Evolutionary conservation across 2,329 filamentous ascomycete species (phyloP).

Genomic region (Tolypocladium tropicale): DNA sequence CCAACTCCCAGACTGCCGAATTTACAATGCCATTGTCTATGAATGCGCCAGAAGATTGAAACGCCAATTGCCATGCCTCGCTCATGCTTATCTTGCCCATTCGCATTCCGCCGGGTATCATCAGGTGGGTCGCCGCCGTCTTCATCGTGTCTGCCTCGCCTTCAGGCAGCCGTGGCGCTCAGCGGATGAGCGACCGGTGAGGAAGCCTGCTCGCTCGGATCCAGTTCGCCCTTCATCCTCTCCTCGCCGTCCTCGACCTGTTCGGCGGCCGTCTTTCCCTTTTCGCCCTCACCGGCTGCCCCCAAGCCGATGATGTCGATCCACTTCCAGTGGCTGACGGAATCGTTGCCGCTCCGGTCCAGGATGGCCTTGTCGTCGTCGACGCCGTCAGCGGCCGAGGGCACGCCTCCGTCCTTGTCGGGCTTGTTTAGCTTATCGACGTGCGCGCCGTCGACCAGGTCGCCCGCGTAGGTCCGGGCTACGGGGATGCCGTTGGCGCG

Average conservation of each 20-base stretch:
- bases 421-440: conserved; percentile 23
- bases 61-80: not conserved
- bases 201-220: conserved; percentile 17
- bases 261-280: conserved; percentile 17
- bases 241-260: conserved; percentile 25
- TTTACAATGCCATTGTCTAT: not conserved
- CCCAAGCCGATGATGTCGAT: conserved; percentile 43
- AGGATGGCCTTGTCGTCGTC: conserved; percentile 42
- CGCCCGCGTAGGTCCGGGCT: conserved; percentile 36
- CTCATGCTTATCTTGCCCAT: no score
- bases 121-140: not conserved
- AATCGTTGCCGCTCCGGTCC: conserved; percentile 25
- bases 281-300: conserved; percentile 15
- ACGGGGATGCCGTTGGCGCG: conserved; percentile 39
- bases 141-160: not conserved
- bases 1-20: not conserved
- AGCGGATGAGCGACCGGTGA: not conserved
- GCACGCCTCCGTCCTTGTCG: conserved; percentile 5
- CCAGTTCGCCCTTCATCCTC: conserved; percentile 23
- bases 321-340: conserved; percentile 40
- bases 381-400: conserved; percentile 24
- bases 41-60: not conserved
- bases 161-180: conserved; percentile 4
- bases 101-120: not conserved
- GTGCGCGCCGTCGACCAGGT: conserved; percentile 37